These are phyloP conservation scores for Plasmodium yoelii DNA, from an alignment of 169 alveolate species.

Conservation along the genomic window DNA sequence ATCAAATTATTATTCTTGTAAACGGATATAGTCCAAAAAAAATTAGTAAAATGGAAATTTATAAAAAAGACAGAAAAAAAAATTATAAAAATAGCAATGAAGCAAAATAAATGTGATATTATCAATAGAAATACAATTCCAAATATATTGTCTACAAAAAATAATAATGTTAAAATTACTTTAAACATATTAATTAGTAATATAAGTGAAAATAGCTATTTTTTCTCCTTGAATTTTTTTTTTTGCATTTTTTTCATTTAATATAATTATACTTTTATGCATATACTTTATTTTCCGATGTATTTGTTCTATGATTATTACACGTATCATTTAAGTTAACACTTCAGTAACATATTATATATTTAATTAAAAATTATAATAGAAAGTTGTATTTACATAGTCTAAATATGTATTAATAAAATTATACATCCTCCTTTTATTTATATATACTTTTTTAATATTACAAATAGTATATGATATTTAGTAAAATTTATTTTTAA, in stretches of 20 bases:
- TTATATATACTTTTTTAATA: no score
- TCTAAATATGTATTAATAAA: no score
- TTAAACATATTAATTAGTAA: not conserved
- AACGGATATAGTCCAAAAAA: not conserved
- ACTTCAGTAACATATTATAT: no score
- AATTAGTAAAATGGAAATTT: slow-evolving; percentile 1
- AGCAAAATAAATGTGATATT: not conserved
- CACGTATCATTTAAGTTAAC: not conserved
- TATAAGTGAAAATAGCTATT: not conserved
- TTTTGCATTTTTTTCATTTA: slow-evolving; percentile 3
- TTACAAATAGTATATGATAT: no score
- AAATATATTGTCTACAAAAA: not conserved
- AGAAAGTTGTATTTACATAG: no score
- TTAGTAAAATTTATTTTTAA: no score
- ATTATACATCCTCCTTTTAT: no score
- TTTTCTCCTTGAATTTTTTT: not conserved
- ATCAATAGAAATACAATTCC: not conserved
- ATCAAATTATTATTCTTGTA: slow-evolving; percentile 2
- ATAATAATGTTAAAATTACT: not conserved
- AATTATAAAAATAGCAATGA: not conserved
- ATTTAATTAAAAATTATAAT: no score
- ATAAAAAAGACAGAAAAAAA: slow-evolving; percentile 9
- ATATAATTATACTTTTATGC: slow-evolving; percentile 5
- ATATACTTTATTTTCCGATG: not conserved
- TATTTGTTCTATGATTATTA: not conserved